Base-by-base conservation (phyloP, 176 grass and related monocot genomes). In the Oryza rufipogon region DNA sequence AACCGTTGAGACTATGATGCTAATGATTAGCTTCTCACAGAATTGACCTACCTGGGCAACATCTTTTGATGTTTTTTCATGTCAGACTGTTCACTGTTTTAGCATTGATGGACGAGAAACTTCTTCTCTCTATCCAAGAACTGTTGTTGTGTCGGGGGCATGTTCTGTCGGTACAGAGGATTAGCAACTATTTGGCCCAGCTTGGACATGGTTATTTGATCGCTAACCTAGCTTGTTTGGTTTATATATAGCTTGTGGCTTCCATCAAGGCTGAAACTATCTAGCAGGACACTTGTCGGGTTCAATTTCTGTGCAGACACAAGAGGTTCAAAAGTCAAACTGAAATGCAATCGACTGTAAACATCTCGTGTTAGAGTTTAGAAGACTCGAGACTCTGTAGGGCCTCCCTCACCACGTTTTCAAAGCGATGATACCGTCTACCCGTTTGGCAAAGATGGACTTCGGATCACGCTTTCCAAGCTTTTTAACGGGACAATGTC, bases 131-230 rank as follows among this genome's bases (percentile, higher is more conserved):
- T 36, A 38, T 74, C 19, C 16, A 47, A 20, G 4, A 65, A 22
- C 34, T 64, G 54, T 32, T 71, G 20, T 13, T 46, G 70, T 83
- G 80, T 64, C 38, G 15, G 69, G n/a, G 69, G 16, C 33, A 67
- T 68, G 78, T 49, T 79, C 41, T 68, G 78, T 68, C 44, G 10
- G 16, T 68, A 80, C 63, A 68, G 63, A 80, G 33, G 60, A 68
- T 49, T 67, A 47, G 61, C 9, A 34, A 34, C 10, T 63, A 7
- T 33, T 61, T 71, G 33, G 33, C 67, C 30, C 9, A 19, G 34
- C 20, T 1, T 70, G 9, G 66, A 71, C 66, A 56, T 42, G 32
- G 47, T 66, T 78, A 58, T 49, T 58, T 42, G 20, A 33, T 66
- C 65, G n/a, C 22, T 60, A 71, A 38, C 12, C 67, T 60, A 47